A percentile compares a stretch with the other conserved stretches of the same genome.
Conservation (phyloP, 768 basidiomycete species). For the Mycena crocata region DNA sequence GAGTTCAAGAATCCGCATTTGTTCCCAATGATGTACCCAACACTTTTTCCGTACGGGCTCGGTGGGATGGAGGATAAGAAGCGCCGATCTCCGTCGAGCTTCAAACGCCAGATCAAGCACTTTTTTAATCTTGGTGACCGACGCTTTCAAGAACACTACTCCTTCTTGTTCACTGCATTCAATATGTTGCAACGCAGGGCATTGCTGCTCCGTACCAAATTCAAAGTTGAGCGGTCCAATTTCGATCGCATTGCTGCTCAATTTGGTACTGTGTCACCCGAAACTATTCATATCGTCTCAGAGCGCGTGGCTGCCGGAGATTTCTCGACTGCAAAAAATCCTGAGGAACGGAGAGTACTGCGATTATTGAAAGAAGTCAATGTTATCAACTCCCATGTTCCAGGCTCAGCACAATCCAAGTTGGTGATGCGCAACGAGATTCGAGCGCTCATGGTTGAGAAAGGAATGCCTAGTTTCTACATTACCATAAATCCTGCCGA, state of each 20-base stretch:
- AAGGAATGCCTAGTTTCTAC: conserved; percentile 22
- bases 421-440: conserved; percentile 3
- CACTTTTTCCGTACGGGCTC: too few relatives aligned
- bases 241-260: not conserved
- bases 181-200: too few relatives aligned
- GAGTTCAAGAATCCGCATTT: too few relatives aligned
- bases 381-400: not conserved
- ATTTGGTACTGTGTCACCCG: conserved; percentile 4
- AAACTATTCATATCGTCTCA: conserved; percentile 20
- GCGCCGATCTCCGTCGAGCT: too few relatives aligned
- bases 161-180: not conserved
- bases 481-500: conserved; percentile 27
- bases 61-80: too few relatives aligned
- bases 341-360: conserved; percentile 32
- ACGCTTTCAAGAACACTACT: too few relatives aligned
- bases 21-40: too few relatives aligned
- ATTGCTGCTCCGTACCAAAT: too few relatives aligned
- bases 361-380: conserved; percentile 35
- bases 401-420: conserved; percentile 16
- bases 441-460: too few relatives aligned
- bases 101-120: too few relatives aligned
- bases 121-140: too few relatives aligned
- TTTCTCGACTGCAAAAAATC: conserved; percentile 3
- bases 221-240: too few relatives aligned
- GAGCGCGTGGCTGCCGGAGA: conserved; percentile 23